A percentile compares a stretch with the other conserved stretches of the same genome.
phyloP scores from a whole-genome alignment of 305 asterid species.

The Nicotiana rustica region DNA sequence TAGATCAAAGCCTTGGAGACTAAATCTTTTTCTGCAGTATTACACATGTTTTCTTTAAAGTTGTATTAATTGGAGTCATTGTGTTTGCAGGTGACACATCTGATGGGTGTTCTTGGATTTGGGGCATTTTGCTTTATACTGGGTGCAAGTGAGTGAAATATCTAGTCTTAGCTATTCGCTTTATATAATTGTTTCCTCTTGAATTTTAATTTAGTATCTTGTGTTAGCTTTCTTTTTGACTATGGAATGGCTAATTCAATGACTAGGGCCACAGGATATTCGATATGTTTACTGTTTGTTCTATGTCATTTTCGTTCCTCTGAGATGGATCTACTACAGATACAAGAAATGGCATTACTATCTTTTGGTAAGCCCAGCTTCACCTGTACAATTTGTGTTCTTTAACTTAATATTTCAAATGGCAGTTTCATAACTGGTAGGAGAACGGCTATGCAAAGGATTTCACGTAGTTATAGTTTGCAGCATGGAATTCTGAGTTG shows the following conservation, averaged over 20 bases:
- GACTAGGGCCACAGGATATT: constrained; percentile 94
- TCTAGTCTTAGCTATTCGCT: not conserved
- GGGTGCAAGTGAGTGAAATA: constrained; percentile 88
- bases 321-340: constrained; percentile 94
- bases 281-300: constrained; percentile 83
- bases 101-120: constrained; percentile 92
- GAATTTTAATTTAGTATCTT: not conserved
- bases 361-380: constrained; percentile 66
- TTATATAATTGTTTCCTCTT: constrained; percentile 27
- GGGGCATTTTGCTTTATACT: constrained; percentile 93
- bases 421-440: not conserved
- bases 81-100: constrained; percentile 77
- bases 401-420: not conserved
- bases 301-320: constrained; percentile 88
- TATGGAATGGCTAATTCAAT: constrained; percentile 33
- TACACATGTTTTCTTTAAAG: not conserved
- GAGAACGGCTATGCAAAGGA: constrained; percentile 10
- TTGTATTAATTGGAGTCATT: constrained; percentile 16
- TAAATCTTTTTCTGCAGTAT: not conserved
- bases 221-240: constrained; percentile 37
- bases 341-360: constrained; percentile 99
- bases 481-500: not conserved
- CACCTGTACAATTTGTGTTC: not conserved
- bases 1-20: no score
- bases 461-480: constrained; percentile 10